phyloP scores from a whole-genome alignment of 1,284 basidiomycete species.

The Gastroboletus turbinatus region DNA sequence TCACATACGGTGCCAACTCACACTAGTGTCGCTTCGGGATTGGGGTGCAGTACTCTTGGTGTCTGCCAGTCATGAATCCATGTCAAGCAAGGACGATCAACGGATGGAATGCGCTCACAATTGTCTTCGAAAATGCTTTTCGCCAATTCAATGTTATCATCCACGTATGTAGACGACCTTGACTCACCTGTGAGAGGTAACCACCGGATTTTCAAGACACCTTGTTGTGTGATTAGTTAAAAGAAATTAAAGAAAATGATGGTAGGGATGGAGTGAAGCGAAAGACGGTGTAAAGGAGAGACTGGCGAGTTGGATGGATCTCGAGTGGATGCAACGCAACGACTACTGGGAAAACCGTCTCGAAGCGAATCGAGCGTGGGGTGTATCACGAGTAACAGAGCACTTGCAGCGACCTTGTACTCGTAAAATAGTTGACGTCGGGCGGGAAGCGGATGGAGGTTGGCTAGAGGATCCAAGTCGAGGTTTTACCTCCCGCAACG shows the following conservation, averaged over 20 bases:
- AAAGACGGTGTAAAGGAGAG: conserved; percentile 48
- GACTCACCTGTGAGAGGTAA: conserved; percentile 20
- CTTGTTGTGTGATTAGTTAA: conserved; percentile 23
- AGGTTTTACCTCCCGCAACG: conserved; percentile 38
- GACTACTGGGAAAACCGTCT: conserved; percentile 36
- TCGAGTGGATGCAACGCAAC: conserved; percentile 28
- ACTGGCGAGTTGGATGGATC: conserved; percentile 39
- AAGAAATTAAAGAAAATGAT: conserved; percentile 15
- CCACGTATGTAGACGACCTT: conserved; percentile 1
- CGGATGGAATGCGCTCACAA: conserved; percentile 16
- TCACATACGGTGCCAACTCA: conserved; percentile 21
- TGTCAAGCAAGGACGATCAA: conserved; percentile 5
- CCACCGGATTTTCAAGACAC: conserved; percentile 7
- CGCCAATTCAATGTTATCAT: conserved; percentile 4
- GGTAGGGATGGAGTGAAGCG: conserved; percentile 25
- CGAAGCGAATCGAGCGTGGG: conserved; percentile 52
- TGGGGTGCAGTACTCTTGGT: not conserved
- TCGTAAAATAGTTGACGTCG: conserved; percentile 25
- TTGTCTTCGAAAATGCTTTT: conserved; percentile 16
- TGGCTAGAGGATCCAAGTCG: conserved; percentile 27
- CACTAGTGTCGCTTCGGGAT: conserved; percentile 6
- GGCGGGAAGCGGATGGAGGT: conserved; percentile 22
- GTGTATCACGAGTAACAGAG: conserved; percentile 22
- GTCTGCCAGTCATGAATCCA: conserved; percentile 3
- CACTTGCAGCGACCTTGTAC: conserved; percentile 28